Evolutionary conservation across 169 alveolate genomes (phyloP).

Genomic region (Eimeria praecox): DNA sequence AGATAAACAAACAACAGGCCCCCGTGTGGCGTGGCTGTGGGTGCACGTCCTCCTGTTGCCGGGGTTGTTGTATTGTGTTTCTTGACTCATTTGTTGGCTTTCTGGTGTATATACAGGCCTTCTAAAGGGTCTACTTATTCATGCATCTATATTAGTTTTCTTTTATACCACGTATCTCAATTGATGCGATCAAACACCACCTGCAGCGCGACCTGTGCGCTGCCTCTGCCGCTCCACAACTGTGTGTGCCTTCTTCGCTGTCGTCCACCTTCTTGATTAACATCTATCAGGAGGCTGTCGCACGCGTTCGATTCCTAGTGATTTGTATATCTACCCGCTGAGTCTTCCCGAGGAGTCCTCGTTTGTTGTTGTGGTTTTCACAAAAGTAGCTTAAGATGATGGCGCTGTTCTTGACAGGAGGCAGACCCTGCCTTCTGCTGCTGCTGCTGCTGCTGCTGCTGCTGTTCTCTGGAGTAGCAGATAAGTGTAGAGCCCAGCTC

Average conservation of each 20-base stretch:
- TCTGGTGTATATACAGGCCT: background rate
- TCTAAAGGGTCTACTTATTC: background rate
- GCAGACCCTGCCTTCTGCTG: background rate
- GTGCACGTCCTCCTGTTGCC: background rate
- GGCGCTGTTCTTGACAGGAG: background rate
- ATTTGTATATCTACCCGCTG: background rate
- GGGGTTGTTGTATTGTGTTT: background rate
- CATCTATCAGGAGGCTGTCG: background rate
- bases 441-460: background rate
- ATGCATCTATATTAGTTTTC: background rate
- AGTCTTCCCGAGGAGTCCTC: background rate
- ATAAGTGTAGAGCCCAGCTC: conserved; percentile 10
- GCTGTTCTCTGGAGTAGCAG: background rate
- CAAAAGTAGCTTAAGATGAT: background rate
- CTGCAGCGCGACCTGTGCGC: background rate
- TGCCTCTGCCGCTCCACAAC: background rate
- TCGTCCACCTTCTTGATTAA: background rate
- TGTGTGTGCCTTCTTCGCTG: background rate
- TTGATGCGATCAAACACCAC: background rate
- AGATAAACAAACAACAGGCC: background rate
- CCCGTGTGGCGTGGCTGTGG: background rate
- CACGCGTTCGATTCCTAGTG: background rate
- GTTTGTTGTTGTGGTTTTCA: background rate
- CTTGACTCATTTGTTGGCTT: background rate
- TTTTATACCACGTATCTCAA: background rate